Conservation (phyloP, 768 basidiomycete genomes). For the Podaxis sp. region DNA sequence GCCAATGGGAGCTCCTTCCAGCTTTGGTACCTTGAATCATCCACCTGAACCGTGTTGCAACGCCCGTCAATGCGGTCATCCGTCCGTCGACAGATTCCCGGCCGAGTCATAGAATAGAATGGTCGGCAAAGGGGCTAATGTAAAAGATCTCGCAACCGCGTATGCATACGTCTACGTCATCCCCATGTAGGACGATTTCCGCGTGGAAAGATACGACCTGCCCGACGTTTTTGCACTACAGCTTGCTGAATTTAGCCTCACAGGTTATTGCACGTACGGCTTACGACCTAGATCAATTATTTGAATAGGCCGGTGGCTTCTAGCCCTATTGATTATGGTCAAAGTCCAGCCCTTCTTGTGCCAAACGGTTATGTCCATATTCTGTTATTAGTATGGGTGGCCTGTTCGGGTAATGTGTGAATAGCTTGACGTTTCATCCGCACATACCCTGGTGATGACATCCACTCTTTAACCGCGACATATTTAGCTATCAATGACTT, state of each 20-base stretch:
- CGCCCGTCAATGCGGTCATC: neutral
- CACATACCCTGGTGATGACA: neutral
- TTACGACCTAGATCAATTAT: conserved; percentile 5
- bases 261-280: neutral
- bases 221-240: neutral
- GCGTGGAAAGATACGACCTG: conserved; percentile 9
- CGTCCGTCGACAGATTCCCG: neutral
- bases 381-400: conserved; percentile 9
- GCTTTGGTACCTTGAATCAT: conserved; percentile 11
- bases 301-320: neutral
- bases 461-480: conserved; percentile 1
- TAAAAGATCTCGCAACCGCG: neutral
- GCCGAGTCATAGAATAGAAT: neutral
- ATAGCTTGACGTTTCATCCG: conserved; percentile 5
- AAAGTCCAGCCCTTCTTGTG: neutral
- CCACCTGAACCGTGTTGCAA: conserved; percentile 6
- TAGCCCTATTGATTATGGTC: conserved; percentile 3
- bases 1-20: neutral
- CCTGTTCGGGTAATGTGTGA: conserved; percentile 11
- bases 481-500: conserved; percentile 2
- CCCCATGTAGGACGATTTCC: neutral
- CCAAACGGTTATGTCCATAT: conserved; percentile 9
- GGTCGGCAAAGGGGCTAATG: conserved; percentile 8
- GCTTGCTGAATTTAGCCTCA: neutral
- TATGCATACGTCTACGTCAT: conserved; percentile 8